Evolutionary conservation across 495 filamentous ascomycete genomes (phyloP).

Genomic region (Umbilicaria muhlenbergii): DNA sequence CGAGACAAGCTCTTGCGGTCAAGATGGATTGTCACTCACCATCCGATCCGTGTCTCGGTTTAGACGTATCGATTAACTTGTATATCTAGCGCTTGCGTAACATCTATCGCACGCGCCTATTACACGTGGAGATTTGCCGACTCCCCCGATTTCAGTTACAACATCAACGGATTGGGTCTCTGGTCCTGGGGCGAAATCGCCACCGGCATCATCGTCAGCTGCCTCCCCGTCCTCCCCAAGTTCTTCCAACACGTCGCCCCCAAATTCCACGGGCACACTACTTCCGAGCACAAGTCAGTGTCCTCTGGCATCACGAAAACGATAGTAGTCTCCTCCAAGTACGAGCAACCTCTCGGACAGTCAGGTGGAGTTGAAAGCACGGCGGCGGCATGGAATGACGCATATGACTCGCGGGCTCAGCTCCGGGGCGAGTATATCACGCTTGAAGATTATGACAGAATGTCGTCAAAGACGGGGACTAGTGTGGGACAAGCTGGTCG

Average conservation of each 20-base stretch:
- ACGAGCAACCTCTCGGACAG: background rate
- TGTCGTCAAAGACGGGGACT: no score
- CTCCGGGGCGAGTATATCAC: background rate
- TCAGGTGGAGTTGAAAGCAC: no score
- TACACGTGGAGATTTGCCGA: conserved; percentile 3
- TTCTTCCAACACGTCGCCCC: conserved; percentile 7
- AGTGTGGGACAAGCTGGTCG: no score
- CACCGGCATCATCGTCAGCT: conserved; percentile 5
- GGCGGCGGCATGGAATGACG: background rate
- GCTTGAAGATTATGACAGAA: background rate
- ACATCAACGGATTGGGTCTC: background rate
- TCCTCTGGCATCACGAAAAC: background rate
- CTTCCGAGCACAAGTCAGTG: background rate
- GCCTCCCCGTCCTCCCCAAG: conserved; percentile 6
- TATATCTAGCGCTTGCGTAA: conserved; percentile 5
- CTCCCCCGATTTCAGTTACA: conserved; percentile 4
- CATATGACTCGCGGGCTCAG: background rate
- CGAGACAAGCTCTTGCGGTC: no score
- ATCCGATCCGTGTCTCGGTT: no score
- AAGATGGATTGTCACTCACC: no score
- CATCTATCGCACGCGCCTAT: conserved; percentile 5
- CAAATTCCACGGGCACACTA: background rate
- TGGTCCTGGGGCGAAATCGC: conserved; percentile 6
- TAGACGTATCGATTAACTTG: no score
- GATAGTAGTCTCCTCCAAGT: background rate